Evolutionary conservation across 352 stramenopile species (phyloP), one percentile per base, ranked within the genome.

Genomic region (Globisporangium lucens): DNA sequence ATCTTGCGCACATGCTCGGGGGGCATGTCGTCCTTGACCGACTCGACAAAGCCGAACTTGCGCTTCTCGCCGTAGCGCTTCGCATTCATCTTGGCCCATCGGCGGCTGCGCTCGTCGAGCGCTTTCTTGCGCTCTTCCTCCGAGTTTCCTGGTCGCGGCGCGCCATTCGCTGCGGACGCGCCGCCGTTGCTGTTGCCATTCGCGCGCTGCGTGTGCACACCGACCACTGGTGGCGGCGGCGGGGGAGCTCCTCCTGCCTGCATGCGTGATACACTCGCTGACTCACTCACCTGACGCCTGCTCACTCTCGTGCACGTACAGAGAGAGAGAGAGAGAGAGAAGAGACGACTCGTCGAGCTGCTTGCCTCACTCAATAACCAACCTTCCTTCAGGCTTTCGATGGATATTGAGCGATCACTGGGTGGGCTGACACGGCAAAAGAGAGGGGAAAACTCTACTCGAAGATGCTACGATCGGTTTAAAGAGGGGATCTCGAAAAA

Each of bases 1-100:
- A 99, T 99, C 82, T 99, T 99, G 56, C 98, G 96, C 57, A 99
- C 87, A 74, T 99, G 98, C 85, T 99, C 98, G 0, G 97, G 77
- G 5, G 91, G 92, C 88, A 98, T 96, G 66, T 96, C 89, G 77
- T 96, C 89, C 63, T 96, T 94, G 13, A 94, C 85, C 41, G 85
- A 93, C 79, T 97, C 93, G 60, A 98, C 95, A 63, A 94, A 97
- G 75, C 91, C 92, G 75, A 97, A 98, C 75, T 96, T 97, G 70
- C 90, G 87, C 77, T 98, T 98, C 68, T 97, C 87, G 61, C 94
- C 89, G 79, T 99, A 99, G 12, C 92, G 89, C 77, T 98, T 98
- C 33, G 84, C 86, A 75, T 99, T 98, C 74, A 94, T 89, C 67
- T 96, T 96, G 59, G 78, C 73, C 88, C 88, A 96, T 59, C 86